Base-by-base conservation (phyloP, 2,329 filamentous ascomycete genomes). In the Botrytis tulipae region DNA sequence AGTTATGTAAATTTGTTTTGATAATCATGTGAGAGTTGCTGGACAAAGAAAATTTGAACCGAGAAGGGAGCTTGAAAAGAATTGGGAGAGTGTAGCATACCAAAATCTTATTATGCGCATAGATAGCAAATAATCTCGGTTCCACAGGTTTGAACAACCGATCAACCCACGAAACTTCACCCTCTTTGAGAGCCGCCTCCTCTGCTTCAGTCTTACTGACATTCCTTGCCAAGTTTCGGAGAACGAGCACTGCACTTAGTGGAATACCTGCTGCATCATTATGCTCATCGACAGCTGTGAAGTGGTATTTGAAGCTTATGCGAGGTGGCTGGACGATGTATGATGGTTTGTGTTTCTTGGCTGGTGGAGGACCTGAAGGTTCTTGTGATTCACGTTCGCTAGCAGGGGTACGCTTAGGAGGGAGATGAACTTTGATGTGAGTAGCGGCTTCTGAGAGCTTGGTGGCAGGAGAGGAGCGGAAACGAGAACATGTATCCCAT, bases 1-100 rank as follows among this genome's bases (percentile, higher is more conserved):
- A 99, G 96, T 98, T 98, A 98, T 92, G 86, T 85, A 85, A 86
- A 88, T 87, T 76, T 87, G 86, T 89, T 68, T 68, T 87, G 89
- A 87, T 93, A 96, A 97, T 97, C 93, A 94, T 86, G 75, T 57
- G 76, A 59, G 76, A 76, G 68, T 75, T 76, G 51, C 75, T 74
- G 74, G 75, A 76, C 73, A 75, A 74, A 57, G 75, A 75, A 68
- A 71, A 61, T 69, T 75, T 10, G 73, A 71, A 72, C 59, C 76
- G 44, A 75, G 74, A 35, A 73, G 73, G 70, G 75, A 18, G 22
- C 1, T 16, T 40, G 12, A 20, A 5, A 51, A 25, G 14, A 16
- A n/a, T 16, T 37, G 1, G 16, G 29, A 32, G 22, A 14, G 71
- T 29, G 40, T 60, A 48, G 73, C 86, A 78, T 83, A 89, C 88